A percentile compares a stretch with the other conserved stretches of the same genome.
Evolutionary conservation across 495 filamentous ascomycete genomes (phyloP).

Genomic region (Lindgomyces ingoldianus): DNA sequence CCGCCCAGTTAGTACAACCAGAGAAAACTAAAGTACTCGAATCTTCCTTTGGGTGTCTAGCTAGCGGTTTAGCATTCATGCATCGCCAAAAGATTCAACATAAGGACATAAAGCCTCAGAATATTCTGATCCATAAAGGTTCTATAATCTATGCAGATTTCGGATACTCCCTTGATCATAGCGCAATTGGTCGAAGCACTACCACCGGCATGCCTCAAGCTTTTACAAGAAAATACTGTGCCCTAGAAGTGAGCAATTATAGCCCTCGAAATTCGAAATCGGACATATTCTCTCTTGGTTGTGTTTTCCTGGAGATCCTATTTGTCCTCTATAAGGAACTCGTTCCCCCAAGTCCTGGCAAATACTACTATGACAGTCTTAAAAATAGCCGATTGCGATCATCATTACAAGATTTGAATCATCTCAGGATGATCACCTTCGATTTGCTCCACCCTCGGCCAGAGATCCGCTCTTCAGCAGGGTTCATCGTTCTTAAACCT

Average conservation of each 20-base stretch:
- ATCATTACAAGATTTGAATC: no score
- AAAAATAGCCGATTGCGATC: no score
- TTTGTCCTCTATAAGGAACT: neutral
- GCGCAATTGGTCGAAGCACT: neutral
- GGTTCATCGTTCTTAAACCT: no score
- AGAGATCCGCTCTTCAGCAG: no score
- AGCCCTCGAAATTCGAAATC: slow-evolving; percentile 12
- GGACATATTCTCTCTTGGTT: slow-evolving; percentile 24
- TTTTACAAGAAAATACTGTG: slow-evolving; percentile 15
- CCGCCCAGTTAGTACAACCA: neutral
- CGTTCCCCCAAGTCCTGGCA: no score
- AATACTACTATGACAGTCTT: no score
- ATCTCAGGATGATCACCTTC: no score
- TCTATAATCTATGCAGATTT: slow-evolving; percentile 19
- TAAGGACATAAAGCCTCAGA: slow-evolving; percentile 29
- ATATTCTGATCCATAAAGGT: slow-evolving; percentile 17
- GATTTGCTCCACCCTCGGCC: no score
- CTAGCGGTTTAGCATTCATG: slow-evolving; percentile 18
- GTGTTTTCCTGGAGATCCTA: neutral
- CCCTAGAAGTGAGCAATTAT: slow-evolving; percentile 15
- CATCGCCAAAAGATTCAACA: slow-evolving; percentile 18
- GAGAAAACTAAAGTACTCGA: neutral
- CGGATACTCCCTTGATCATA: slow-evolving; percentile 8
- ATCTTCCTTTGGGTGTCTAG: slow-evolving; percentile 15
- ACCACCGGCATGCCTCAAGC: neutral